These are phyloP conservation scores for Ogataea nitratoaversa DNA, from an alignment of 805 yeast genomes.

Conservation along the genomic window DNA sequence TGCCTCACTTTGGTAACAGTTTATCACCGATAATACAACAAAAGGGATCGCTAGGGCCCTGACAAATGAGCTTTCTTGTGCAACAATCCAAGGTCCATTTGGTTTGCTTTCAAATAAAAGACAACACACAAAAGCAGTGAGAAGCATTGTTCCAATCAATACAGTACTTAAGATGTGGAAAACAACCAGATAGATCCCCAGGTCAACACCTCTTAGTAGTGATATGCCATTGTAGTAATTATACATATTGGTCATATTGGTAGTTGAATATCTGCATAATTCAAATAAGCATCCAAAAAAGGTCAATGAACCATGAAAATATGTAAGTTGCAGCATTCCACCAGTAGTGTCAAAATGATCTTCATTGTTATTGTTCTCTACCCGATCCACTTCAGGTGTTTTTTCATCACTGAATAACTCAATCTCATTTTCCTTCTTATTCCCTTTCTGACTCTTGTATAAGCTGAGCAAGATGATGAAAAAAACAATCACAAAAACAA, in stretches of 20 bases:
- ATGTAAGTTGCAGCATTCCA: conserved; percentile 3
- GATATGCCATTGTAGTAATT: conserved; percentile 8
- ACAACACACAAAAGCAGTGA: conserved; percentile 15
- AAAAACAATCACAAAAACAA: neutral
- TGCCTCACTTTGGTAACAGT: conserved; percentile 11
- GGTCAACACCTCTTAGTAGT: neutral
- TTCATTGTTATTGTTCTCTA: neutral
- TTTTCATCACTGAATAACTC: too few relatives aligned
- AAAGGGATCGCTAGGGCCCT: conserved; percentile 13
- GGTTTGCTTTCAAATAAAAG: conserved; percentile 6
- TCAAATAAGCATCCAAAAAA: conserved; percentile 22
- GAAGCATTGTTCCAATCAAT: conserved; percentile 13
- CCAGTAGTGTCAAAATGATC: neutral
- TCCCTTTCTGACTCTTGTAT: neutral
- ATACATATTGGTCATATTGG: conserved; percentile 14
- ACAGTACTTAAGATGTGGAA: conserved; percentile 15
- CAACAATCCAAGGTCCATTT: conserved; percentile 13
- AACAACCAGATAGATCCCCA: conserved; percentile 3
- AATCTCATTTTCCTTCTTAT: neutral
- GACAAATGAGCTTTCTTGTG: conserved; percentile 7
- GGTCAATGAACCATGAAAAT: conserved; percentile 18
- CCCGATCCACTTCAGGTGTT: too few relatives aligned
- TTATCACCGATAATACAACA: conserved; percentile 12
- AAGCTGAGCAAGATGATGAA: neutral
- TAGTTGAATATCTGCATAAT: conserved; percentile 21